Evolutionary conservation across 208 protist species (phyloP), one percentile per base, ranked within the genome.

Genomic region (Leishmania braziliensis): DNA sequence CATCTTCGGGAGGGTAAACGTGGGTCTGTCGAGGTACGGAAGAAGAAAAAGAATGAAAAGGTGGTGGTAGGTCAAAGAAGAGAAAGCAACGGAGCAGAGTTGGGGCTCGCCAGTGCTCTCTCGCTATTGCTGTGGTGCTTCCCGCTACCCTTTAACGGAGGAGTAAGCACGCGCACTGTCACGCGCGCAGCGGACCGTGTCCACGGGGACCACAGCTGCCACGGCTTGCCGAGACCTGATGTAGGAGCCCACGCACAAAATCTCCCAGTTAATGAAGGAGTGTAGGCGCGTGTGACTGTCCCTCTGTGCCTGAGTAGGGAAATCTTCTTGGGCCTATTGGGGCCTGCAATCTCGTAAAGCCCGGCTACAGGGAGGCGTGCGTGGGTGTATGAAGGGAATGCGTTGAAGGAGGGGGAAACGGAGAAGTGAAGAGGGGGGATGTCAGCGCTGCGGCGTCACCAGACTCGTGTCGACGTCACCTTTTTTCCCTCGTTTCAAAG

Each of bases 1-100:
- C 80, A 91, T 84, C 81, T 71, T 71, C 36, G 20, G 36, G 20
- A 48, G 66, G 39, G 18, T n/a, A 6, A n/a, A 3, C 23, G 66
- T 20, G 66, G 14, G 70, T 58, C n/a, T 56, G 70, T 51, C 23
- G 8, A 51, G 10, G 48, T 20, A 16, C n/a, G 26, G 33, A 56
- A 75, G 5, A 8, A 6, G 6, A 26, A 39, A 75, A 18, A 6
- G 6, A 3, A 39, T 9, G 39, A n/a, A 10, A 58, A 14, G 56
- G 48, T 58, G 26, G 72, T 8, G n/a, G 50, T 33, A 0, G 12
- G 5, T 51, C 36, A 23, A 33, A 36, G 3, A 29, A 20, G 43
- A 73, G 16, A 18, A 73, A 5, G 43, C 5, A 2, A 26, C 43
- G 33, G 68, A 3, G 43, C 43, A 51, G 43, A 23, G 43, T 3